Base-by-base conservation (phyloP, 2,329 filamentous ascomycete species). In the Aspergillus aculeatus region DNA sequence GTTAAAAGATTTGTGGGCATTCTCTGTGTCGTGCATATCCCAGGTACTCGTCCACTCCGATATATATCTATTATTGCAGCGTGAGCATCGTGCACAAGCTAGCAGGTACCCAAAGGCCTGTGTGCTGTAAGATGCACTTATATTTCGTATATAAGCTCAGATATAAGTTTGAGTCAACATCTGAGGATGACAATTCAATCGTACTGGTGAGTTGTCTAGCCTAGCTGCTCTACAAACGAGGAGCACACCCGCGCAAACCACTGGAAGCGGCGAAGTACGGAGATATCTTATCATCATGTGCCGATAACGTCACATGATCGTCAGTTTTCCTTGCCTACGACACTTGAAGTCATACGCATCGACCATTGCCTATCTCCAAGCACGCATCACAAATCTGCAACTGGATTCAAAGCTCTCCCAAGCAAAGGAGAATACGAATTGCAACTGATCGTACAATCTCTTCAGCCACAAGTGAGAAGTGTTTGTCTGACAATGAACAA, bases 401-500 rank as follows among this genome's bases (percentile, higher is more conserved):
- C n/a, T 23, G 12, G 21, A 26, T 9, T 50, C 21, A 23, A 26
- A n/a, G 5, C n/a, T 31, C 47, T 24, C 23, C n/a, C 31, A 50
- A 48, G 24, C 31, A 11, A 54, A 50, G 26, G 52, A 38, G n/a
- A 59, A 54, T 21, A 52, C 54, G 54, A 23, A 41, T 54, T 9
- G 53, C 19, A 24, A 12, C 31, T 64, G 49, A 35, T 19, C 12
- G 16, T 7, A 7, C 24, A 31, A n/a, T 11, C 6, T 14, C 35
- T 35, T n/a, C 23, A 29, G 23, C 14, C 44, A 19, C 9, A 19
- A 35, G 14, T 48, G 23, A n/a, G 21, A 5, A 41, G 35, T 6
- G 4, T 12, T 51, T 21, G 19, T 49, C 50, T n/a, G 60, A 63
- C 54, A 51, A 67, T 65, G 65, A 64, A 57, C 57, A 32, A 65